A percentile compares a stretch with the other conserved stretches of the same genome.
Conservation (phyloP, 306 rosid species). For the Acacia confusa region DNA sequence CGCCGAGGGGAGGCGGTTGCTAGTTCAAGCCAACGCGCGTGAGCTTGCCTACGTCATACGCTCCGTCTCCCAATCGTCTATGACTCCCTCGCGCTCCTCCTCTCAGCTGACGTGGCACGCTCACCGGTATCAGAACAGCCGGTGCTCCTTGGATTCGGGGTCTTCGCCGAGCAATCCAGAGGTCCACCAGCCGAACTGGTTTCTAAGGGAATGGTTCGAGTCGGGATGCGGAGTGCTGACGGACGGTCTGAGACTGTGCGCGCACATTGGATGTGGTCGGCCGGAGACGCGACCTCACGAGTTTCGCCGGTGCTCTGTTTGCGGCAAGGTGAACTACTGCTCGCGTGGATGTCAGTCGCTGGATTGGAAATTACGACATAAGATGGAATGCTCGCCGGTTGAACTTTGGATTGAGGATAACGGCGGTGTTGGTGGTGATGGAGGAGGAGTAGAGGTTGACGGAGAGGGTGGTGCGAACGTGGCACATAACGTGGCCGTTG, state of each 20-base stretch:
- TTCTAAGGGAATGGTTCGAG: slow-evolving; percentile 63
- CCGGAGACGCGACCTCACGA: slow-evolving; percentile 68
- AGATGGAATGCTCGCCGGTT: slow-evolving; percentile 46
- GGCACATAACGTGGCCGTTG: slow-evolving; percentile 10
- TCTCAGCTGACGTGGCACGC: slow-evolving; percentile 34
- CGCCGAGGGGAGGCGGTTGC: slow-evolving; percentile 54
- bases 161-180: slow-evolving; percentile 46
- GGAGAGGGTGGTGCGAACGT: slow-evolving; percentile 20
- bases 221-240: slow-evolving; percentile 26
- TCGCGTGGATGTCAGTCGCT: slow-evolving; percentile 77
- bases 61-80: slow-evolving; percentile 25
- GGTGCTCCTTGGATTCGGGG: slow-evolving; percentile 6
- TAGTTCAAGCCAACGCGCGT: slow-evolving; percentile 64
- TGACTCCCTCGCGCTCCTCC: not conserved
- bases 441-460: not conserved
- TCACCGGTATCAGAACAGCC: slow-evolving; percentile 21
- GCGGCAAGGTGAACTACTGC: slow-evolving; percentile 66
- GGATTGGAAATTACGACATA: slow-evolving; percentile 70
- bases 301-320: slow-evolving; percentile 70
- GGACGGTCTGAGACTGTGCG: slow-evolving; percentile 50
- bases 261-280: slow-evolving; percentile 61
- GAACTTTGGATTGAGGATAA: slow-evolving; percentile 40
- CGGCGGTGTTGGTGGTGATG: slow-evolving; percentile 30
- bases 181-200: slow-evolving; percentile 51
- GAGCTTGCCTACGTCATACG: slow-evolving; percentile 54